phyloP scores from a whole-genome alignment of 352 stramenopile genomes.

The Pythium sukuiense region DNA sequence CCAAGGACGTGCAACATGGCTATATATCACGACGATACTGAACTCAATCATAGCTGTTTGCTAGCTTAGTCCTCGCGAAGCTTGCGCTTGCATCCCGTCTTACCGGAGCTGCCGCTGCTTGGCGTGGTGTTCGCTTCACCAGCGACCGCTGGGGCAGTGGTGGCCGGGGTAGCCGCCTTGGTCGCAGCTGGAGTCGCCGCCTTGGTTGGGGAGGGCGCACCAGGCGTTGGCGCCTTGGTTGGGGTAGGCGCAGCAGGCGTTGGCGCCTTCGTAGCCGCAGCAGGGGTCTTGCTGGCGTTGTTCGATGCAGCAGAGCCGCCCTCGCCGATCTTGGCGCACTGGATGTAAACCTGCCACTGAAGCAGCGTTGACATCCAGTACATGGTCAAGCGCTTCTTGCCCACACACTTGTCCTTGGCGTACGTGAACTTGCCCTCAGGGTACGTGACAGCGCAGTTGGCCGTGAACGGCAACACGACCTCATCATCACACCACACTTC shows the following conservation, averaged over 20 bases:
- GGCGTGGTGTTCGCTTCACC: conserved; percentile 6
- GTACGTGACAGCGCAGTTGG: conserved; percentile 41
- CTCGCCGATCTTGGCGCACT: conserved; percentile 19
- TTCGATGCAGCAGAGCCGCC: background rate
- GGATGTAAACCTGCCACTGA: conserved; percentile 60
- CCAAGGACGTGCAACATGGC: background rate
- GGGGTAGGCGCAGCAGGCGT: no score
- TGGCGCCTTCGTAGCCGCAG: background rate
- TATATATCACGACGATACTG: background rate
- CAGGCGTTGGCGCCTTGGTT: no score
- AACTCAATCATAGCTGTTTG: background rate
- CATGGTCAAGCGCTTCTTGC: conserved; percentile 43
- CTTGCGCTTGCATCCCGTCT: conserved; percentile 13
- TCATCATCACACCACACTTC: conserved; percentile 49
- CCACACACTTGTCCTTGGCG: conserved; percentile 37
- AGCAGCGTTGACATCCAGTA: conserved; percentile 59
- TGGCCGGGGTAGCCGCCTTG: background rate
- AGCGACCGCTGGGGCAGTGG: background rate
- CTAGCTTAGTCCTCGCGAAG: conserved; percentile 1
- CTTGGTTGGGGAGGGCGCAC: background rate
- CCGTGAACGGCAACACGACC: conserved; percentile 32
- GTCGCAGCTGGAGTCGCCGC: background rate
- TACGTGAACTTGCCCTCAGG: conserved; percentile 40
- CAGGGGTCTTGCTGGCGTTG: background rate
- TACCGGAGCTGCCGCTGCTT: background rate